Evolutionary conservation across 2,329 filamentous ascomycete genomes (phyloP).

Genomic region (Arthrobotrys iridis): DNA sequence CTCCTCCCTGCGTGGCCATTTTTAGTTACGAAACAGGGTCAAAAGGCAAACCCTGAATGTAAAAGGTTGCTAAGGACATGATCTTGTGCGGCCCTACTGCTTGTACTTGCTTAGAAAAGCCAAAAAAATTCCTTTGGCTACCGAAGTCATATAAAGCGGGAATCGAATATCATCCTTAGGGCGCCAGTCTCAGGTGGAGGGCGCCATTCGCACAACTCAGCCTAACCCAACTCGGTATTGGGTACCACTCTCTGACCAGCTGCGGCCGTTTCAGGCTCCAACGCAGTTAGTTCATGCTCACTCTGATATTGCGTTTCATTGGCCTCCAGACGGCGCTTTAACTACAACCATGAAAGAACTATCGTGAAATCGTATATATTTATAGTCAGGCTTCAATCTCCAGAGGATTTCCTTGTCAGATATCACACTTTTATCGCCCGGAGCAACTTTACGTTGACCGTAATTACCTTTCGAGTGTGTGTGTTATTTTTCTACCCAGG

Average conservation of each 20-base stretch:
- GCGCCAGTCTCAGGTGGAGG: not conserved
- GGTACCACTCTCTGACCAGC: constrained; percentile 35
- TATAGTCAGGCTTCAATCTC: not conserved
- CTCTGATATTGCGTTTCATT: constrained; percentile 25
- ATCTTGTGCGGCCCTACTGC: not conserved
- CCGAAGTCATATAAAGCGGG: too few species aligned
- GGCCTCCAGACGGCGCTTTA: constrained; percentile 4
- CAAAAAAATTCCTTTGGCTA: not conserved
- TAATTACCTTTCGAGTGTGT: not conserved
- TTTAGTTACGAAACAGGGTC: constrained; percentile 1
- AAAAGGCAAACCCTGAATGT: not conserved
- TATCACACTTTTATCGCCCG: not conserved
- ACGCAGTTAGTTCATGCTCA: constrained; percentile 7
- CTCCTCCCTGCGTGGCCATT: not conserved
- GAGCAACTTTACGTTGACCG: not conserved
- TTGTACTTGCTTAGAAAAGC: not conserved
- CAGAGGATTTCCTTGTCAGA: not conserved
- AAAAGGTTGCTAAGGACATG: not conserved
- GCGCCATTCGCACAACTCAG: not conserved
- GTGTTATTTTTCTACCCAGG: not conserved
- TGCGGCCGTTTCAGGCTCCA: constrained; percentile 41
- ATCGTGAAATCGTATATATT: constrained; percentile 18
- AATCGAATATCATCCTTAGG: too few species aligned
- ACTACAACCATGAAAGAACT: not conserved
- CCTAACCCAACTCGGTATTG: constrained; percentile 17